phyloP scores from a whole-genome alignment of 1,284 basidiomycete genomes.

The Cystobasidium pallidum region DNA sequence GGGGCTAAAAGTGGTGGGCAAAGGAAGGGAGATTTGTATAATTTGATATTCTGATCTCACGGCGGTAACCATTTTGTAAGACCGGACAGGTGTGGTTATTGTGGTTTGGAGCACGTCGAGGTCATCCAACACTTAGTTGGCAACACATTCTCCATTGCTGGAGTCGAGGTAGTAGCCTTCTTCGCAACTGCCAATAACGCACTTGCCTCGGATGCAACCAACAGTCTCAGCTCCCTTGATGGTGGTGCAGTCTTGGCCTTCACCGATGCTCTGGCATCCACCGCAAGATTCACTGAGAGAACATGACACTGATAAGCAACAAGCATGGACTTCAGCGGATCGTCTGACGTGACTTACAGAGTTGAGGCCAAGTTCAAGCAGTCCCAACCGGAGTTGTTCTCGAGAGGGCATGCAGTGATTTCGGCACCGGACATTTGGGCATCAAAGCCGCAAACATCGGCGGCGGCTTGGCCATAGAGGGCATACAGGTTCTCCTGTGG shows the following conservation, averaged over 20 bases:
- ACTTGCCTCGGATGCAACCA: constrained; percentile 61
- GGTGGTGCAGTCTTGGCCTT: constrained; percentile 71
- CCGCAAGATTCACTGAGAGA: constrained; percentile 61
- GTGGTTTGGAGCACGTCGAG: not conserved
- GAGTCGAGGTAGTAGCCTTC: constrained; percentile 43
- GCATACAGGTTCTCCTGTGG: constrained; percentile 23
- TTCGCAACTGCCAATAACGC: constrained; percentile 48
- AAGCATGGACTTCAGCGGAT: too few species aligned
- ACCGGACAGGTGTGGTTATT: too few species aligned
- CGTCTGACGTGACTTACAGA: constrained; percentile 12
- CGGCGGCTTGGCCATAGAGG: constrained; percentile 41
- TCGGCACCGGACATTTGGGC: constrained; percentile 41
- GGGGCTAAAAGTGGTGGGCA: too few species aligned
- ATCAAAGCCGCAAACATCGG: constrained; percentile 36
- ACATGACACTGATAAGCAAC: not conserved
- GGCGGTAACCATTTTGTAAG: too few species aligned
- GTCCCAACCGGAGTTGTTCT: constrained; percentile 40
- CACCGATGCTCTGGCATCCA: constrained; percentile 67
- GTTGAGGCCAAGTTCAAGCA: constrained; percentile 43
- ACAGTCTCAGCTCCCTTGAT: constrained; percentile 70
- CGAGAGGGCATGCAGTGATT: constrained; percentile 43
- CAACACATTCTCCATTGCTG: constrained; percentile 35
- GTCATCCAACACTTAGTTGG: constrained; percentile 27
- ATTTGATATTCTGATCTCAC: too few species aligned
- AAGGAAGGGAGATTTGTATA: not conserved